Conservation (phyloP, 1,139 yeast species). For the Geotrichum klebahnii region DNA sequence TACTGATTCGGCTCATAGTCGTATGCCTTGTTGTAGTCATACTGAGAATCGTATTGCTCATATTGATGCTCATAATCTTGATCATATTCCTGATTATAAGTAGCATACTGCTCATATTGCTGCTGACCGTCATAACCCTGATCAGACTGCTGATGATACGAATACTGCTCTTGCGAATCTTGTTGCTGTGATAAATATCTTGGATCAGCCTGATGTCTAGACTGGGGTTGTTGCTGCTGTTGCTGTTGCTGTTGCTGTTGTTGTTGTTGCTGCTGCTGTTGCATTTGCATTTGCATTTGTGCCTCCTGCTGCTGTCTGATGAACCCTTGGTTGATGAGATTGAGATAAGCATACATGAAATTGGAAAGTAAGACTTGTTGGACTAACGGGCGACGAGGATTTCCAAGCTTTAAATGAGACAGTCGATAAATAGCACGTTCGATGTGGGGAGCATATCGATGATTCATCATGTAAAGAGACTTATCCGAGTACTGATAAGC, state of each 20-base stretch:
- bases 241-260: slow-evolving; percentile 9
- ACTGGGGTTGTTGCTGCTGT: neutral
- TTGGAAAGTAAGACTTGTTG: slow-evolving; percentile 91
- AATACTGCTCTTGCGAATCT: slow-evolving; percentile 20
- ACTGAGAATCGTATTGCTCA: slow-evolving; percentile 20
- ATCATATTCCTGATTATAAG: slow-evolving; percentile 20
- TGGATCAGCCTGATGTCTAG: neutral
- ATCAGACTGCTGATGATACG: slow-evolving; percentile 9
- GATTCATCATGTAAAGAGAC: slow-evolving; percentile 40
- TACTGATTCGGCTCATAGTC: slow-evolving; percentile 21
- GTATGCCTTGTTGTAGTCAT: slow-evolving; percentile 17
- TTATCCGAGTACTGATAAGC: slow-evolving; percentile 40
- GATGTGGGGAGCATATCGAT: slow-evolving; percentile 85
- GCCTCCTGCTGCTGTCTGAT: slow-evolving; percentile 37
- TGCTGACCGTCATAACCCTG: slow-evolving; percentile 2
- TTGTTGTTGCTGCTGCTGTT: slow-evolving; percentile 27
- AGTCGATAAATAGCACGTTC: slow-evolving; percentile 92
- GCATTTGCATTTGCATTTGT: slow-evolving; percentile 21
- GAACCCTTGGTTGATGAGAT: slow-evolving; percentile 74
- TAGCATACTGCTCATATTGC: slow-evolving; percentile 8
- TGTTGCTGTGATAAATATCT: slow-evolving; percentile 3
- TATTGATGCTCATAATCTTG: slow-evolving; percentile 23
- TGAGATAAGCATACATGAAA: slow-evolving; percentile 95
- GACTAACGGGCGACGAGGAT: slow-evolving; percentile 81
- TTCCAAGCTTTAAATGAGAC: slow-evolving; percentile 88